Evolutionary conservation across 495 filamentous ascomycete species (phyloP).

Genomic region (Penicillium fimorum): DNA sequence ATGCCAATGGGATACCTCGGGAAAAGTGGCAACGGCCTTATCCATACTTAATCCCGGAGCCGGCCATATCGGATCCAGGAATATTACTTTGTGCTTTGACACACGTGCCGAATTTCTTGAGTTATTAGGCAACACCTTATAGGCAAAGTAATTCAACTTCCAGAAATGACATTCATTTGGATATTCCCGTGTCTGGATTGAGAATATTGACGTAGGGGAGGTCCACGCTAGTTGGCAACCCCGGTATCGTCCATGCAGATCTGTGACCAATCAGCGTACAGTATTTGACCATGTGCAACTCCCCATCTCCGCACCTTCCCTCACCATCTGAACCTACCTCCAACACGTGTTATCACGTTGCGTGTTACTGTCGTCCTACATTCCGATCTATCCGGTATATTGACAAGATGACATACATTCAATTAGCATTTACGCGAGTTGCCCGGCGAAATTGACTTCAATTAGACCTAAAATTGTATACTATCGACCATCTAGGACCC

Average conservation of each 20-base stretch:
- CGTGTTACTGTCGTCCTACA: background rate
- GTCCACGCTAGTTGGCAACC: conserved; percentile 1
- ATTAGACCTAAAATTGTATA: background rate
- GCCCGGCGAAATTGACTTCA: background rate
- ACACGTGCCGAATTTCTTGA: background rate
- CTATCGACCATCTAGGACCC: background rate
- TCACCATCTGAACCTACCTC: background rate
- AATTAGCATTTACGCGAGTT: background rate
- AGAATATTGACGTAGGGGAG: conserved; percentile 3
- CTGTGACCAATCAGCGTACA: conserved; percentile 9
- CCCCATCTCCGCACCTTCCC: background rate
- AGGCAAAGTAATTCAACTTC: background rate
- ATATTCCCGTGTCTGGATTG: background rate
- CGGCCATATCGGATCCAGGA: background rate
- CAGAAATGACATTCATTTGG: background rate
- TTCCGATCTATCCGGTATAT: background rate
- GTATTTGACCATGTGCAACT: conserved; percentile 6
- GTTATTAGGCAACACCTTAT: background rate
- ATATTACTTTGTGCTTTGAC: conserved; percentile 2
- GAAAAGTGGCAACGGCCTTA: background rate
- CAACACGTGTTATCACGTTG: conserved; percentile 2
- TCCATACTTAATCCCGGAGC: background rate
- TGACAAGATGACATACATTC: background rate
- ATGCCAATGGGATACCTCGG: conserved; percentile 2
- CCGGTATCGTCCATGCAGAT: background rate